phyloP scores from a whole-genome alignment of 805 yeast species.

The Pichia sporocuriosa region DNA sequence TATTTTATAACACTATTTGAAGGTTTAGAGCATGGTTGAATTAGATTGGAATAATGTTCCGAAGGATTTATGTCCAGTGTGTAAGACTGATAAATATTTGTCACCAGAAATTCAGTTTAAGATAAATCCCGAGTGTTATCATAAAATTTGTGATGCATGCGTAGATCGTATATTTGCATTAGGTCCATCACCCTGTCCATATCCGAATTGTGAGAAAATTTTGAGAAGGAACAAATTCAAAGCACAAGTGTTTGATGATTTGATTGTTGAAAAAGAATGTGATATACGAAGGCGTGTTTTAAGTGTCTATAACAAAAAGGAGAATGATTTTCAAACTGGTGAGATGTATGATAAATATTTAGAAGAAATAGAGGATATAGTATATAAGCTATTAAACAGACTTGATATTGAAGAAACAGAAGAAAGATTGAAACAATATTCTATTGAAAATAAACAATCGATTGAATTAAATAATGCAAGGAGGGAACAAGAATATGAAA shows the following conservation, averaged over 20 bases:
- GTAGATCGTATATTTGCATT: constrained; percentile 89
- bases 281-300: constrained; percentile 78
- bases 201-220: constrained; percentile 81
- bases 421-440: constrained; percentile 58
- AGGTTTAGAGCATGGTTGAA: constrained; percentile 32
- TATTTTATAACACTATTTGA: no score
- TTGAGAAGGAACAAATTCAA: constrained; percentile 86
- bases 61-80: constrained; percentile 77
- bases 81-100: constrained; percentile 89
- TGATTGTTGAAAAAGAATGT: constrained; percentile 83
- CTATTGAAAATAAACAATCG: constrained; percentile 63
- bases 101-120: constrained; percentile 90
- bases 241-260: constrained; percentile 87
- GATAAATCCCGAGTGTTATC: constrained; percentile 96
- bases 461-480: constrained; percentile 72
- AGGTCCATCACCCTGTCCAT: constrained; percentile 98
- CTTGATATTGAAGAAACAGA: constrained; percentile 66
- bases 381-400: constrained; percentile 68
- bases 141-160: constrained; percentile 94
- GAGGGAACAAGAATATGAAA: constrained; percentile 64
- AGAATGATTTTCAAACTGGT: constrained; percentile 58
- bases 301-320: constrained; percentile 71
- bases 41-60: constrained; percentile 31
- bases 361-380: constrained; percentile 75
- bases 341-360: constrained; percentile 68